Evolutionary conservation across 2,329 filamentous ascomycete genomes (phyloP).

Genomic region (Diaporthe longicolla): DNA sequence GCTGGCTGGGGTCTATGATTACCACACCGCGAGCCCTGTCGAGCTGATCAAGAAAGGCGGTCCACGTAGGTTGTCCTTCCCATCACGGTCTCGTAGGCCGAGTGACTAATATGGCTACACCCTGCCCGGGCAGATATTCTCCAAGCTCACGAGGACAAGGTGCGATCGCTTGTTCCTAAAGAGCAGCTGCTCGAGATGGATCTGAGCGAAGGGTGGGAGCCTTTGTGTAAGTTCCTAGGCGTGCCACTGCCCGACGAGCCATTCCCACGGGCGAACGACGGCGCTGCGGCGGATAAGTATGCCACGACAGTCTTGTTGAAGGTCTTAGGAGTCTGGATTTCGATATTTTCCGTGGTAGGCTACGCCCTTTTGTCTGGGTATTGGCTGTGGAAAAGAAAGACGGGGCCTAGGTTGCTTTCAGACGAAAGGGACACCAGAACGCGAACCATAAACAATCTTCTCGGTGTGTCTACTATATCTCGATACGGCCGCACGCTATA

Average conservation of each 20-base stretch:
- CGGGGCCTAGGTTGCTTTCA: no score
- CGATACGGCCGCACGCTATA: no score
- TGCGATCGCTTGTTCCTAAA: not conserved
- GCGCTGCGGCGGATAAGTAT: constrained; percentile 44
- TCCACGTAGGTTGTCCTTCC: constrained; percentile 21
- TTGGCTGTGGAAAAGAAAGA: no score
- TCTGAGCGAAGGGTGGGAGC: constrained; percentile 39
- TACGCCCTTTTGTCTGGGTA: no score
- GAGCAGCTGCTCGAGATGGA: constrained; percentile 32
- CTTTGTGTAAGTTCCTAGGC: constrained; percentile 23
- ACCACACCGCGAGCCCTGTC: constrained; percentile 2
- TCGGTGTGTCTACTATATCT: no score
- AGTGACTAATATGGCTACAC: no score
- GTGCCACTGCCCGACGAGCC: constrained; percentile 24
- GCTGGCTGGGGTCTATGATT: constrained; percentile 17
- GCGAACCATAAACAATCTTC: no score
- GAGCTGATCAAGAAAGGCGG: constrained; percentile 36
- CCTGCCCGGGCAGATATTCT: constrained; percentile 17
- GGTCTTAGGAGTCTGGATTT: no score
- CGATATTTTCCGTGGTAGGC: no score
- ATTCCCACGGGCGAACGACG: constrained; percentile 48
- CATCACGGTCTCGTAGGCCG: not conserved
- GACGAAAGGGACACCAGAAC: no score
- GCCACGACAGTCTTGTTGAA: no score
- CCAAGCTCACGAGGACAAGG: constrained; percentile 20